phyloP scores from a whole-genome alignment of 225 moss, liverwort and hornwort species.

The Pleurozium schreberi region DNA sequence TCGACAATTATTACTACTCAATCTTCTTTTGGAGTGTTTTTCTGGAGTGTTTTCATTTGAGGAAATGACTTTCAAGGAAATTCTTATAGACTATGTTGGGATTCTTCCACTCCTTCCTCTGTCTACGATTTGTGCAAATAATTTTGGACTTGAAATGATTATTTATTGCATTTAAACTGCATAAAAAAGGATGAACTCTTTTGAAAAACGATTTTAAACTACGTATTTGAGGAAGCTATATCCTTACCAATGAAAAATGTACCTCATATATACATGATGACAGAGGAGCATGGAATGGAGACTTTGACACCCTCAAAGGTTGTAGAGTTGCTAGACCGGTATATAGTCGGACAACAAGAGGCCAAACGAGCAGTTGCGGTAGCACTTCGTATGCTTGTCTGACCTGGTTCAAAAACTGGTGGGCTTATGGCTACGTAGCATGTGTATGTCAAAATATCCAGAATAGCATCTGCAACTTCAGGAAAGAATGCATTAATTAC shows the following conservation, averaged over 20 bases:
- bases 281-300: conserved; percentile 71
- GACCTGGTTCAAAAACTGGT: conserved; percentile 68
- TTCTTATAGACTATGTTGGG: not conserved
- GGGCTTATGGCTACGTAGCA: conserved; percentile 72
- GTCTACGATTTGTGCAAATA: not conserved
- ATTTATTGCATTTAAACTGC: not conserved
- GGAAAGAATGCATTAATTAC: not conserved
- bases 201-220: not conserved
- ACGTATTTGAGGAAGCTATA: not conserved
- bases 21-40: not conserved
- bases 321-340: conserved; percentile 80
- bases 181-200: not conserved
- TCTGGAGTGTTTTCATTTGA: not conserved
- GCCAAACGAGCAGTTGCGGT: conserved; percentile 90
- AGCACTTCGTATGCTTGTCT: conserved; percentile 97
- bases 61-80: not conserved
- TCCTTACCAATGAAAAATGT: not conserved
- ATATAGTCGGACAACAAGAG: conserved; percentile 82
- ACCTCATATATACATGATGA: not conserved
- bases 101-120: not conserved
- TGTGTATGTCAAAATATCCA: conserved; percentile 4
- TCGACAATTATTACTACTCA: not conserved
- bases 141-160: not conserved
- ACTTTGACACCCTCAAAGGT: conserved; percentile 72
- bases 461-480: not conserved